These are phyloP conservation scores for Rhizomucor miehei DNA, from an alignment of 371 early-diverging fungal genomes.

Conservation along the genomic window DNA sequence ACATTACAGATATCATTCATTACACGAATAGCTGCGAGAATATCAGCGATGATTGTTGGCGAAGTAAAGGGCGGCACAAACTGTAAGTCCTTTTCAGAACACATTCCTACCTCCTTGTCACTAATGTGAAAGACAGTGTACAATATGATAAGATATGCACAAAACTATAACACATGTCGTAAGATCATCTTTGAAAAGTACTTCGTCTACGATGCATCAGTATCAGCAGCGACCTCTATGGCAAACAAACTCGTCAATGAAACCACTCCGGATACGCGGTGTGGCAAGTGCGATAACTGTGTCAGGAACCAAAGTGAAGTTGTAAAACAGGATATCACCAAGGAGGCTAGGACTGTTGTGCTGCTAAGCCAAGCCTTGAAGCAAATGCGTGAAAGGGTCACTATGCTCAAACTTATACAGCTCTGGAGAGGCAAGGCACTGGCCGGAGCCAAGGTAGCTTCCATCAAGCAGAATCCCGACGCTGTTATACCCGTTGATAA, in stretches of 20 bases:
- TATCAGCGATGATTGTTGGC: slow-evolving; percentile 62
- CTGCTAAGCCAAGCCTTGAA: slow-evolving; percentile 34
- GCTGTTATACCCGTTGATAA: slow-evolving; percentile 35
- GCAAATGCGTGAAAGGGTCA: slow-evolving; percentile 42
- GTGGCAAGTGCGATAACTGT: slow-evolving; percentile 59
- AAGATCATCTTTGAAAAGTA: slow-evolving; percentile 66
- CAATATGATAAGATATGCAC: slow-evolving; percentile 65
- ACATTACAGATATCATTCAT: neutral
- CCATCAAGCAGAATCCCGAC: slow-evolving; percentile 21
- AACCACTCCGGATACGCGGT: slow-evolving; percentile 36
- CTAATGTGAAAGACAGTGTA: slow-evolving; percentile 35
- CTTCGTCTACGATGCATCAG: slow-evolving; percentile 42
- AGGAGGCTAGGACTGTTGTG: slow-evolving; percentile 42
- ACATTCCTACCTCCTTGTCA: too few relatives aligned
- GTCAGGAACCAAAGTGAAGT: slow-evolving; percentile 11
- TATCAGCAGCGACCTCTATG: slow-evolving; percentile 4
- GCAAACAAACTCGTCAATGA: slow-evolving; percentile 24
- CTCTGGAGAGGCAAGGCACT: slow-evolving; percentile 43
- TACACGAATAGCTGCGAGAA: slow-evolving; percentile 38
- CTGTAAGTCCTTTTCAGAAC: slow-evolving; percentile 26
- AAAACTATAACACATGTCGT: slow-evolving; percentile 61
- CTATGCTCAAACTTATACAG: slow-evolving; percentile 50
- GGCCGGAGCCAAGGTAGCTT: slow-evolving; percentile 32
- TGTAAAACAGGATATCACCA: slow-evolving; percentile 28
- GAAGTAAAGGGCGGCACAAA: slow-evolving; percentile 61